A percentile compares a stretch with the other conserved stretches of the same genome.
These are phyloP conservation scores for Clonostachys chloroleuca DNA, from an alignment of 2,329 filamentous ascomycete genomes.

Conservation along the genomic window DNA sequence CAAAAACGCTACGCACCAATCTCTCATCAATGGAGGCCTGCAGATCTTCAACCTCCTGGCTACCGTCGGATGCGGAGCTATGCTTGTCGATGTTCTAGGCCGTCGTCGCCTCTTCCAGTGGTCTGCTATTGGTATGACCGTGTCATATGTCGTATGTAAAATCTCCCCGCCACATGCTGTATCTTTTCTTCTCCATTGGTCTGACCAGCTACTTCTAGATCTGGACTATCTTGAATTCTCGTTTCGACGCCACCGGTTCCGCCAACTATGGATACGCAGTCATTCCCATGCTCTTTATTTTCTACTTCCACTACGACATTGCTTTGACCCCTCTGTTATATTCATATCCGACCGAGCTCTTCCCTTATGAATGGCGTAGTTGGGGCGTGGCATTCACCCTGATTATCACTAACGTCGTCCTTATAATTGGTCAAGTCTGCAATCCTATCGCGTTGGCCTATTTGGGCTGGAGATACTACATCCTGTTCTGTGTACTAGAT, in stretches of 20 bases:
- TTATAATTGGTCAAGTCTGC: too few species aligned
- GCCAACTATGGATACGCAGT: too few species aligned
- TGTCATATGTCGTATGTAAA: conserved; percentile 37
- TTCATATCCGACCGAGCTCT: too few species aligned
- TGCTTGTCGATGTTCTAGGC: conserved; percentile 15
- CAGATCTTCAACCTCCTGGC: conserved; percentile 13
- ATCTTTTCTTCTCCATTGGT: conserved; percentile 10
- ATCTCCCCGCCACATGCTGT: conserved; percentile 40
- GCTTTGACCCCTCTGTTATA: too few species aligned
- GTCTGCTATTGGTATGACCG: conserved; percentile 34
- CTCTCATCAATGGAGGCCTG: conserved; percentile 29
- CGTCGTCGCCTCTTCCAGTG: conserved; percentile 41
- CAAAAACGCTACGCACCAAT: conserved; percentile 26
- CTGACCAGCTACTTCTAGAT: conserved; percentile 4
- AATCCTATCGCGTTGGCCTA: too few species aligned
- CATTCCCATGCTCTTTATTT: too few species aligned
- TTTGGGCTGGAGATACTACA: background rate
- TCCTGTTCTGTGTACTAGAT: background rate
- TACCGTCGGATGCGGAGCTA: conserved; percentile 28
- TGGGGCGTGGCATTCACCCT: conserved; percentile 16
- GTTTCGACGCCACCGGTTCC: too few species aligned
- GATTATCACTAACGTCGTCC: too few species aligned
- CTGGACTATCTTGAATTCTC: conserved; percentile 30
- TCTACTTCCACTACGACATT: too few species aligned
- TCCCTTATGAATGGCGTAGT: too few species aligned